Evolutionary conservation across 495 filamentous ascomycete genomes (phyloP), one percentile per base, ranked within the genome.

Genomic region (Cenococcum geophilum): DNA sequence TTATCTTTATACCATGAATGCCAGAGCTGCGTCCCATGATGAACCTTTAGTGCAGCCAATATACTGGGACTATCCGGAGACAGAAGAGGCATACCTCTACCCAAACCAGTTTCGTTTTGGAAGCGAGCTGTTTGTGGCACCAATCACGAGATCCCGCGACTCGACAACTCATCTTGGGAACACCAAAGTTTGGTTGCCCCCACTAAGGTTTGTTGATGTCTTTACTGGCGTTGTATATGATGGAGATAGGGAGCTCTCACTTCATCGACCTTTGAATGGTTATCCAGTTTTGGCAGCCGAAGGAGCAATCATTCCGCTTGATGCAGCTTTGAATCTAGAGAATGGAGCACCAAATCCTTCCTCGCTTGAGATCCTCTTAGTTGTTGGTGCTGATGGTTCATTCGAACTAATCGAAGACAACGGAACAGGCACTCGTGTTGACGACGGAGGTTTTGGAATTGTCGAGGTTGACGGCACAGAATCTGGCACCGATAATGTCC

Each of bases 1-100:
- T 0, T 85, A 78, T 62, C 72, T 84, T 16, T 82, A 83, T 70
- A 79, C 78, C 10, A 79, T 80, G 75, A 84, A 82, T 67, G 72
- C 78, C 4, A 68, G 71, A 35, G 74, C 73, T 1, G 66, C 72
- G 4, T 65, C 71, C 12, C 71, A 79, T 2, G 68, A 73, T 50
- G 73, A 78, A 43, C 82, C 80, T 0, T 67, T 85, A 0, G 63
- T 83, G 5, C 76, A 79, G 69, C 82, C 82, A 18, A 76, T 85
- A 76, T 85, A 85, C 72, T 85, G 82, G 82, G 72, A 72, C 21
- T 78, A 81, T 64, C 74, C 75, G 0, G 67, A 78, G 10, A 36
- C 45, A 1, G 73, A 78, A 5, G 74, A 76, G 49, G 79, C 81
- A 1, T 83, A 85, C 67, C 62, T 68, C 0, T 69, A 77, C 10